phyloP scores from a whole-genome alignment of 2,329 filamentous ascomycete genomes.

The Diatrype stigma region DNA sequence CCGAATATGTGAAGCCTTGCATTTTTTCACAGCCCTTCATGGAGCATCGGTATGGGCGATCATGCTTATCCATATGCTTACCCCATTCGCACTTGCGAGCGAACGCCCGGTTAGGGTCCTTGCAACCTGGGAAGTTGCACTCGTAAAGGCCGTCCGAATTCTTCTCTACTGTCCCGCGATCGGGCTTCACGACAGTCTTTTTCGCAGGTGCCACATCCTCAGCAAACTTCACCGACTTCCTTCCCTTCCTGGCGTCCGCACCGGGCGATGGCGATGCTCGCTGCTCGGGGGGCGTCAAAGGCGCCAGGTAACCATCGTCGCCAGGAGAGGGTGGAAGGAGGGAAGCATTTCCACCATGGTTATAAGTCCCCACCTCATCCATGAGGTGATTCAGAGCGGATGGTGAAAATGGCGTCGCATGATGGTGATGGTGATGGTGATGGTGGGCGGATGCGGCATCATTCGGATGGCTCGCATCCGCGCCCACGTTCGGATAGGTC shows the following conservation, averaged over 20 bases:
- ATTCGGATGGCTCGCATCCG: conserved; percentile 26
- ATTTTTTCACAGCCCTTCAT: conserved; percentile 85
- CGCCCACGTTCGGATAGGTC: conserved; percentile 43
- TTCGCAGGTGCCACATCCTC: conserved; percentile 20
- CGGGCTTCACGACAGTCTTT: conserved; percentile 56
- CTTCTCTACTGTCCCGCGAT: conserved; percentile 50
- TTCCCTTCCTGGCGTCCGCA: background rate
- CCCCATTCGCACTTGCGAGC: conserved; percentile 90
- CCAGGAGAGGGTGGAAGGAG: conserved; percentile 14
- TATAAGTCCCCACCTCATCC: conserved; percentile 41
- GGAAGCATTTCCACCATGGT: conserved; percentile 32
- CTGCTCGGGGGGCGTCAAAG: conserved; percentile 11
- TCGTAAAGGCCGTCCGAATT: conserved; percentile 65
- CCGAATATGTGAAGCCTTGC: conserved; percentile 91
- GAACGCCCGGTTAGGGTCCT: conserved; percentile 61
- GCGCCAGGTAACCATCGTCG: conserved; percentile 7
- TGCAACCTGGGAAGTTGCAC: conserved; percentile 69
- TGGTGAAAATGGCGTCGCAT: conserved; percentile 13
- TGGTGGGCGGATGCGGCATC: background rate
- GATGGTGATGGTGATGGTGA: too few relatives aligned
- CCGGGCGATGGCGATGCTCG: background rate
- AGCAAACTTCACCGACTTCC: conserved; percentile 2
- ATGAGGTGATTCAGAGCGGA: conserved; percentile 34
- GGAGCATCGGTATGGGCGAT: conserved; percentile 83
- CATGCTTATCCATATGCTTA: conserved; percentile 98